Evolutionary conservation across 257 asterid genomes (phyloP), one percentile per base, ranked within the genome.

Genomic region (Ballota nigra): DNA sequence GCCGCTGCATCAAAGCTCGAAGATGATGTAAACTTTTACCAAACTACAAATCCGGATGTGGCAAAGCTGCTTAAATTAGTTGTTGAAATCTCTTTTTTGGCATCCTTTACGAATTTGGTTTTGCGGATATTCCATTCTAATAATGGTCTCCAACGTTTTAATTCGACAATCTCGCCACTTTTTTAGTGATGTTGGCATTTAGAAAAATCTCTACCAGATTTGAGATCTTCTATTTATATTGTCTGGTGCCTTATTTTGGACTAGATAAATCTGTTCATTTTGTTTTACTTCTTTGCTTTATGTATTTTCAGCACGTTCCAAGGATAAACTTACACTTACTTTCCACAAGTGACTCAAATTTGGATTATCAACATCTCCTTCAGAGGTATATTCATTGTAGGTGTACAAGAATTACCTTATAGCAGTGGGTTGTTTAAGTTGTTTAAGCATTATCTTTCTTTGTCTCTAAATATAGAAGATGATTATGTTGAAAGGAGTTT

Each of bases 11-110:
- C 97, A 71, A 87, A 83, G 79, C 87, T 89, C 68, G 97, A 89
- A 4, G 96, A 89, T n/a, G n/a, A n/a, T n/a, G n/a, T n/a, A n/a
- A n/a, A 75, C 78, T 92, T 89, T 78, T 92, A 95, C 79, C 99
- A 95, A 81, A 95, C 97, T 69, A 34, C 82, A 70, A 84, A 69
- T 63, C 83, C 94, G 29, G 83, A 85, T 28, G 96, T 89, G 41
- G 97, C 96, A 55, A 86, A 89, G 85, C 63, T 92, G 86, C 92
- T 95, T 83, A 84, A n/a, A n/a, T n/a, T n/a, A n/a, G n/a, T n/a
- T n/a, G n/a, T n/a, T n/a, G n/a, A n/a, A n/a, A n/a, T n/a, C n/a
- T n/a, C n/a, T n/a, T n/a, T n/a, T n/a, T n/a, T n/a, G n/a, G n/a
- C n/a, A n/a, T n/a, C n/a, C n/a, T n/a, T n/a, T n/a, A n/a, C n/a